Base-by-base conservation (phyloP, 176 grass and related monocot genomes). In the Avena sativa region DNA sequence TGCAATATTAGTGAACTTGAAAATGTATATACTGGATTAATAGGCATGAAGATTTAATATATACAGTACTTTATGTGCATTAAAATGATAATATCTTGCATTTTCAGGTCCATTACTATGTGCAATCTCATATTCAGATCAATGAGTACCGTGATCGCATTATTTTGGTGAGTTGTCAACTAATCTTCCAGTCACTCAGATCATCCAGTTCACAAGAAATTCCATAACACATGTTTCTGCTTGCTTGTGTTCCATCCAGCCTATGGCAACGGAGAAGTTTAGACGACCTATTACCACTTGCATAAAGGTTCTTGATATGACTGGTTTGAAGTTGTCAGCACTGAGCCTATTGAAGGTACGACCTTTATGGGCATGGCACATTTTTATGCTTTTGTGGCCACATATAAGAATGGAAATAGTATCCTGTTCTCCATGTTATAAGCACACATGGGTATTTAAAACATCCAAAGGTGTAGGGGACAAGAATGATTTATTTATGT, bases 261-360 rank as follows among this genome's bases (percentile, higher is more conserved):
- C 96, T 73, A 75, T 15, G 40, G 57, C 36, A 40, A 86, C 82
- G 3, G 88, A 92, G 87, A 98, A 92, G 78, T 86, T 88, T 87
- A 85, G 90, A 13, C 85, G 83, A 47, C 92, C 87, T 82, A 91
- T 98, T 82, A 80, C 55, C 34, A 92, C 90, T 4, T 95, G 93
- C 53, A 89, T 98, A 86, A 98, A 98, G 90, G 86, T 98, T 91
- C 86, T 98, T 69, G 92, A 98, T 91, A 98, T 98, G 96, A 94
- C 93, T 70, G 93, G 93, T 80, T 60, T 98, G 82, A 98, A 92
- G 83, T 86, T 98, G 78, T 92, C 96, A 80, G 88, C 92, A 55
- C 82, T 98, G 51, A 90, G 79, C 85, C 92, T 95, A 87, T 89
- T 95, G 78, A 95, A 98, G 96, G 96, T 98, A 86, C 17, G 3